Evolutionary conservation across 73 alveolate species (phyloP).

Genomic region (Stentor coeruleus): DNA sequence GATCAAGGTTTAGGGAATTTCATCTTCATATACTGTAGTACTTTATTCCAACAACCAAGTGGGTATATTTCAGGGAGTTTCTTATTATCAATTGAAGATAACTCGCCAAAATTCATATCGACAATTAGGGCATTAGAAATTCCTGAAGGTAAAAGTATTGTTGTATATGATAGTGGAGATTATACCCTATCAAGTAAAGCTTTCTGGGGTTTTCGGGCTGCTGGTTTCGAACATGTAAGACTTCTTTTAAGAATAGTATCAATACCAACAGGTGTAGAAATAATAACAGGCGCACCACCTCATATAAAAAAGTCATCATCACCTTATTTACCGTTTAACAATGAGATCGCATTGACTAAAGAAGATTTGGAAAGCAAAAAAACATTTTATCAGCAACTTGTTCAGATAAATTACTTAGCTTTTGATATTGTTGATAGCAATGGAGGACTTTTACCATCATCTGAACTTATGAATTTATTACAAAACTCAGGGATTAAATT

Average conservation of each 20-base stretch:
- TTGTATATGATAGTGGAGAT: constrained; percentile 15
- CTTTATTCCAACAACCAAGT: not conserved
- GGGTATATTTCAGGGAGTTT: not conserved
- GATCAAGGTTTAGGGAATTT: not conserved
- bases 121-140: not conserved
- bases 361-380: not conserved
- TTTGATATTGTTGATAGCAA: constrained; percentile 11
- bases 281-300: not conserved
- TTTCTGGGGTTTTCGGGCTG: constrained; percentile 27
- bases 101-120: not conserved
- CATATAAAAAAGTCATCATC: not conserved
- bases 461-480: not conserved
- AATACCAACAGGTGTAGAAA: not conserved
- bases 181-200: not conserved
- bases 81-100: not conserved
- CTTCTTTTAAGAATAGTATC: not conserved
- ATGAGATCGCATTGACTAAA: not conserved
- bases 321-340: constrained; percentile 25
- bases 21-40: not conserved
- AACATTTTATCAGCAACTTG: constrained; percentile 19
- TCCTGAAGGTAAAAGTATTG: not conserved
- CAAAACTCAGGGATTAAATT: not conserved
- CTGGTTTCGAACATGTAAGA: constrained; percentile 22
- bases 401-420: not conserved
- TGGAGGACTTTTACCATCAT: not conserved